Base-by-base conservation (phyloP, 1,139 yeast genomes). In the Magnusiomyces magnusii region DNA sequence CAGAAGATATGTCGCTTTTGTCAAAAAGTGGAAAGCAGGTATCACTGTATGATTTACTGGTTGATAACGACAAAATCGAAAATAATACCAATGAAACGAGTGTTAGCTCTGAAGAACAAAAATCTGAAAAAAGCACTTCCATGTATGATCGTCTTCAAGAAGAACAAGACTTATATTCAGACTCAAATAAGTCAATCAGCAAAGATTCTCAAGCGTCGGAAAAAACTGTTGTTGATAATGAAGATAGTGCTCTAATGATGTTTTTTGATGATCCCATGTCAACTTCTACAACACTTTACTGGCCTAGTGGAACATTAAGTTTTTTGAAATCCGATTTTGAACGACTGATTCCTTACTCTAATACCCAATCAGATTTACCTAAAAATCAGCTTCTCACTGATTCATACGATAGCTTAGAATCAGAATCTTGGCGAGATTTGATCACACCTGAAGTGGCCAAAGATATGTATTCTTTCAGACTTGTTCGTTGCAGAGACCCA, bases 401-500 rank as follows among this genome's bases (percentile, higher is more conserved):
- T 17, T 51, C 42, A 15, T 39, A 9, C 19, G 44, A 39, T n/a
- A 17, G 19, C 17, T 17, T 39, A 3, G 44, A 39, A 15, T 15
- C 44, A 3, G 41, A 31, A 21, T 50, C 53, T 9, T 27, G 53
- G 39, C 3, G 27, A 27, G 41, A 50, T 7, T 19, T 19, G 17
- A 34, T 19, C 17, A 36, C 44, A 15, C 55, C 21, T 19, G 49
- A 52, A 2, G 36, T 52, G 15, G 34, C 47, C 17, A 24, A 10
- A 5, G 47, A 52, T n/a, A 41, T 24, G 31, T 42, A 19, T 17
- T 21, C 42, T 5, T 57, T 59, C 51, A n/a, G 25, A 36, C 75
- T 77, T 1, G 71, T 81, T 9, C 78, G 84, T 60, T 78, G 78
- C 17, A 70, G 90, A 59, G 73, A 80, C 61, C 81, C 82, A 0